phyloP scores from a whole-genome alignment of 768 basidiomycete genomes.

The Podaxis sp. region DNA sequence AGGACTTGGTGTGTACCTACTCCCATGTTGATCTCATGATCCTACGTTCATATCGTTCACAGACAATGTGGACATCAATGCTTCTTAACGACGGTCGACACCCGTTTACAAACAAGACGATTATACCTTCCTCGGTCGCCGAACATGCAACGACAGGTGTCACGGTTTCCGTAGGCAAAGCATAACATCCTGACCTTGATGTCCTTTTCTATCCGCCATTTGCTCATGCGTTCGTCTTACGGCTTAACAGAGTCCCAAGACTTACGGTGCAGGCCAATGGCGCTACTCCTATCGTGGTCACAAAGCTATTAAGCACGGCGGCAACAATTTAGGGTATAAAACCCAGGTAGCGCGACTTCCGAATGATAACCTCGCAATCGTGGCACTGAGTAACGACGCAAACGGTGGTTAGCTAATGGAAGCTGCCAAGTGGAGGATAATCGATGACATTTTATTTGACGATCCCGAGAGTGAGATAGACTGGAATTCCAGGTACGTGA shows the following conservation, averaged over 20 bases:
- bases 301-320: slow-evolving; percentile 44
- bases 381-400: slow-evolving; percentile 41
- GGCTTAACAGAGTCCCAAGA: slow-evolving; percentile 28
- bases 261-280: slow-evolving; percentile 41
- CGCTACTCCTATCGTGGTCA: slow-evolving; percentile 39
- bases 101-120: slow-evolving; percentile 35
- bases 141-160: slow-evolving; percentile 36
- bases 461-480: slow-evolving; percentile 24
- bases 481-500: slow-evolving; percentile 36
- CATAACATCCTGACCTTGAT: slow-evolving; percentile 36
- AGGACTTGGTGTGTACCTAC: slow-evolving; percentile 34
- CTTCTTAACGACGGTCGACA: slow-evolving; percentile 39
- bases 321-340: slow-evolving; percentile 37
- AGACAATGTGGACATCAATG: slow-evolving; percentile 39
- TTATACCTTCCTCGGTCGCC: slow-evolving; percentile 36
- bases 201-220: slow-evolving; percentile 14
- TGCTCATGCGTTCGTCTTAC: background rate
- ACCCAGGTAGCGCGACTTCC: slow-evolving; percentile 34
- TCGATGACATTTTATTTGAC: slow-evolving; percentile 32
- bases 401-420: slow-evolving; percentile 34
- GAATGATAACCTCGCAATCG: slow-evolving; percentile 37
- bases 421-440: slow-evolving; percentile 37
- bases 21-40: background rate
- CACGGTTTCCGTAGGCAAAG: slow-evolving; percentile 33
- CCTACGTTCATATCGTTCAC: background rate